Conservation (phyloP, 2,329 filamentous ascomycete species). For the Leptographium radiaticola region DNA sequence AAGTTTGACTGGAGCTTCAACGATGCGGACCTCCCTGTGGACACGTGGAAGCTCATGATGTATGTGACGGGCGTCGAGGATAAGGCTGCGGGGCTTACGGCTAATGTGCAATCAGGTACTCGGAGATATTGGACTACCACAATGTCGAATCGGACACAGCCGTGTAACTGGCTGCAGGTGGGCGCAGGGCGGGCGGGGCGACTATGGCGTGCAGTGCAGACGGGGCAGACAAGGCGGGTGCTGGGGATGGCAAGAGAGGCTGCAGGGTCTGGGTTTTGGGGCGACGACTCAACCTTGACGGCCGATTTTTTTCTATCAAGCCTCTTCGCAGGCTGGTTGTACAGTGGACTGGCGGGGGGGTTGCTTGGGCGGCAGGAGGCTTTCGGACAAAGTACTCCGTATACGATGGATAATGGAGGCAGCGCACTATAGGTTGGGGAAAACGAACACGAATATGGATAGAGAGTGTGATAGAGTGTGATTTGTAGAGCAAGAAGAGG, state of each 20-base stretch:
- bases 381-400: neutral
- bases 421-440: too few species aligned
- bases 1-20: slow-evolving; percentile 99
- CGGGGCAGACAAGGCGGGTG: slow-evolving; percentile 14
- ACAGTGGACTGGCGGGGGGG: neutral
- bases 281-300: neutral
- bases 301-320: neutral
- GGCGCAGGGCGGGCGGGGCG: neutral
- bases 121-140: slow-evolving; percentile 96
- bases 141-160: slow-evolving; percentile 56
- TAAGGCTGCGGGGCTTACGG: neutral
- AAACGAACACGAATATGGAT: neutral
- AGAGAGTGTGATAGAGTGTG: neutral
- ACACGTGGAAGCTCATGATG: slow-evolving; percentile 99
- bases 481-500: neutral
- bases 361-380: neutral
- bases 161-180: slow-evolving; percentile 23
- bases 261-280: too few species aligned
- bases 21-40: slow-evolving; percentile 89
- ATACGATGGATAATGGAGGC: neutral
- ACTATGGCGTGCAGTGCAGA: neutral
- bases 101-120: slow-evolving; percentile 56
- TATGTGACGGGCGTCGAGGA: slow-evolving; percentile 30
- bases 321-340: neutral
- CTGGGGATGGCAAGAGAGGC: too few species aligned